Evolutionary conservation across 306 rosid species (phyloP), one percentile per base, ranked within the genome.

Genomic region (Mucuna pruriens): DNA sequence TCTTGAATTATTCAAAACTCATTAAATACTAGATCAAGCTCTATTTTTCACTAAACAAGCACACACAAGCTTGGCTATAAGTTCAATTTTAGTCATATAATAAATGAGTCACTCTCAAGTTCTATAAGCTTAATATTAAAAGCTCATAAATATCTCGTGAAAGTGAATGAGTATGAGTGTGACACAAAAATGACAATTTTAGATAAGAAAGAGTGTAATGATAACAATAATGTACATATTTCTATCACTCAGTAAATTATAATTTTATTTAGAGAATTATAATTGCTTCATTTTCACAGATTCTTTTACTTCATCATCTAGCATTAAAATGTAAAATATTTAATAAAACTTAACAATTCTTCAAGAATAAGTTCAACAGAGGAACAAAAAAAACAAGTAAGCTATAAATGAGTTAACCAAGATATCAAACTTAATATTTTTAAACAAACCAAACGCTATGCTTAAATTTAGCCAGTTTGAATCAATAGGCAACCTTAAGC

Each of bases 401-500:
- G n/a, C 46, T 65, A 64, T 34, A 36, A 64, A 36, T 1, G 4
- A n/a, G 71, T 66, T 0, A 19, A 38, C 19, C 72, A 66, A 39
- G 31, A 19, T 15, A 64, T 17, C 69, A 62, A 62, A n/a, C 46
- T 33, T n/a, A 1, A 20, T 9, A 39, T 66, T 19, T 17, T 66
- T 20, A 66, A 17, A 34, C 16, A 36, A 64, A 36, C 29, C 48
- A 64, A 72, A 13, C 33, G 13, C 20, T 17, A 51, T 2, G 48
- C 33, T 64, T 36, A 64, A 34, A 64, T 64, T 34, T 64, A 12
- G 29, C 71, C n/a, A 34, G 4, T 34, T 62, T 17, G 29, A 64
- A 64, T 9, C 16, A 36, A n/a, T 39, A 66, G 16, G 7, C 20
- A 23, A 79, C 46, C 70, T 55, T 52, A 79, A 79, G 17, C 61